A percentile compares a stretch with the other conserved stretches of the same genome.
These are phyloP conservation scores for Trapa bicornis DNA, from an alignment of 345 rosid genomes.

Conservation along the genomic window DNA sequence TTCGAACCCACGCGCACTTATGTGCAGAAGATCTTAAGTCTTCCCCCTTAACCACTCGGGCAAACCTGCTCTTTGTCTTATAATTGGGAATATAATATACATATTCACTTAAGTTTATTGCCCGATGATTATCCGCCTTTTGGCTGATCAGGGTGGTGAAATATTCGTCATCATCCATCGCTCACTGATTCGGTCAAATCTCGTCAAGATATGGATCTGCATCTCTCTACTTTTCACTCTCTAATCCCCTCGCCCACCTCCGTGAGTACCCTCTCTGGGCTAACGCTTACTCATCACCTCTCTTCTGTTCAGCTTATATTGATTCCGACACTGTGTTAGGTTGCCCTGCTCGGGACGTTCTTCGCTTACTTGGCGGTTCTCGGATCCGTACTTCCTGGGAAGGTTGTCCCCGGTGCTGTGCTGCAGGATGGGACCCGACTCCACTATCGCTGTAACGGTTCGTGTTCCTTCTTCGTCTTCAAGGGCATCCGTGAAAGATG, in stretches of 20 bases:
- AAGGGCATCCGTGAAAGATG: neutral
- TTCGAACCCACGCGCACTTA: conserved; percentile 97
- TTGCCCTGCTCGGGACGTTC: conserved; percentile 32
- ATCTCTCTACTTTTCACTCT: too few species aligned
- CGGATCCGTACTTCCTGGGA: conserved; percentile 56
- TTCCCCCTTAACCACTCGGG: conserved; percentile 98
- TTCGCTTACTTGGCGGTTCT: conserved; percentile 53
- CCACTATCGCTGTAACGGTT: conserved; percentile 71
- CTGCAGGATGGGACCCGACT: conserved; percentile 63
- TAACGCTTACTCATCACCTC: too few species aligned
- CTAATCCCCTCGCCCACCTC: conserved; percentile 18
- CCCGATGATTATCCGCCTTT: too few species aligned
- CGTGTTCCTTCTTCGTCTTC: neutral
- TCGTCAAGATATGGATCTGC: too few species aligned
- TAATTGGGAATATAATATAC: too few species aligned
- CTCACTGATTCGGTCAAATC: too few species aligned
- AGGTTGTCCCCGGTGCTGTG: conserved; percentile 47
- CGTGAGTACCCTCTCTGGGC: too few species aligned
- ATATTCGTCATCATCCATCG: too few species aligned
- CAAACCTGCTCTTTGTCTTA: conserved; percentile 37
- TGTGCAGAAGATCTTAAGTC: conserved; percentile 95
- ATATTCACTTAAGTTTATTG: too few species aligned
- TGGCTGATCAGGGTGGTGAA: too few species aligned
- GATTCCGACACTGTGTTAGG: conserved; percentile 17
- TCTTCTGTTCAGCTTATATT: neutral